Percentiles rank a stretch among this genome's conserved stretches.
Conservation (phyloP, 306 rosid genomes). For the Arachis hypogaea region DNA sequence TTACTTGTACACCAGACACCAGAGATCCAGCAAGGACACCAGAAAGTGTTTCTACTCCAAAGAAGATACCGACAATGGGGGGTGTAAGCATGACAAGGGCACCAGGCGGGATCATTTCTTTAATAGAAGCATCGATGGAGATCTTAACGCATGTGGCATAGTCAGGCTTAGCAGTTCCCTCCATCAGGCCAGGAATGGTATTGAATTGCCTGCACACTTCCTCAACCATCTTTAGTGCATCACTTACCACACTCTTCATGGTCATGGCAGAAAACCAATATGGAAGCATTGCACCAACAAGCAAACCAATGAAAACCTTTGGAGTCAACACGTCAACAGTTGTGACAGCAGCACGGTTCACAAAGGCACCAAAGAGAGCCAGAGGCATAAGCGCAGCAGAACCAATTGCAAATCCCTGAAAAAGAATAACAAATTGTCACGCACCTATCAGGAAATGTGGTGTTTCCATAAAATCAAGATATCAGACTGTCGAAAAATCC, state of each 20-base stretch:
- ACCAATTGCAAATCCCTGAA: constrained; percentile 92
- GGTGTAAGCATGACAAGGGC: constrained; percentile 98
- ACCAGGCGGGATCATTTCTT: constrained; percentile 97
- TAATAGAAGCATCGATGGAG: constrained; percentile 93
- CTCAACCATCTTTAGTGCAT: constrained; percentile 97
- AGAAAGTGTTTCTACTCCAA: constrained; percentile 94
- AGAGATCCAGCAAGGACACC: constrained; percentile 95
- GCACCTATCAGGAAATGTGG: constrained; percentile 3
- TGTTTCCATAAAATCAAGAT: background rate
- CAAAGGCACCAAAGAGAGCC: constrained; percentile 98
- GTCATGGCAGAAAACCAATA: constrained; percentile 99
- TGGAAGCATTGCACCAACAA: constrained; percentile 97
- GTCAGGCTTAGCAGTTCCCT: constrained; percentile 91
- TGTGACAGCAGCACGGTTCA: constrained; percentile 77
- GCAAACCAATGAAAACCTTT: constrained; percentile 85
- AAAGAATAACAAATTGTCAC: constrained; percentile 30
- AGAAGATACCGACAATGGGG: constrained; percentile 84
- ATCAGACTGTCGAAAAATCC: background rate
- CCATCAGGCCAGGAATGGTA: constrained; percentile 92
- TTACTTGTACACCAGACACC: constrained; percentile 94
- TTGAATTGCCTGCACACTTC: constrained; percentile 95
- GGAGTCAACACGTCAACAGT: constrained; percentile 89
- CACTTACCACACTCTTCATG: constrained; percentile 98
- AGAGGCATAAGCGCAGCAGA: constrained; percentile 96
- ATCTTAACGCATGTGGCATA: constrained; percentile 92